Conservation (phyloP, 2,329 filamentous ascomycete genomes). For the Aspergillus fumigatus region DNA sequence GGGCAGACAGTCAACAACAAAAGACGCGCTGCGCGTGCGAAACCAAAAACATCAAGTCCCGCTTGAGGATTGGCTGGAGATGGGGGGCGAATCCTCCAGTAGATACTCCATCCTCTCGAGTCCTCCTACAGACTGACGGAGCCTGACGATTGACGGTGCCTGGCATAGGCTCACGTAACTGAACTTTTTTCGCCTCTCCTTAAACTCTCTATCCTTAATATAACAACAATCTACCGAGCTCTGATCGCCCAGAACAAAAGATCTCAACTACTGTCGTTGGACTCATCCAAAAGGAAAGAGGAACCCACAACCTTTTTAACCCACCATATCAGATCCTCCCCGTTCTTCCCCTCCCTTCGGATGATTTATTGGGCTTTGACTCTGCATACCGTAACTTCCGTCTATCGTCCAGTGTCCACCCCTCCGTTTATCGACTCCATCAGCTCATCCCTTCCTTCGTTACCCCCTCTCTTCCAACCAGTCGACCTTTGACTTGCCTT, state of each 20-base stretch:
- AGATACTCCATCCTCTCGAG: slow-evolving; percentile 1
- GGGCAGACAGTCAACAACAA: slow-evolving; percentile 25
- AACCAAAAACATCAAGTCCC: slow-evolving; percentile 17
- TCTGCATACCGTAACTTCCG: slow-evolving; percentile 25
- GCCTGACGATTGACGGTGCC: background rate
- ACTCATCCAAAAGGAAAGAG: background rate
- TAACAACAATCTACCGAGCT: background rate
- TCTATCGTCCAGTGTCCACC: slow-evolving; percentile 13
- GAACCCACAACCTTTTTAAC: background rate
- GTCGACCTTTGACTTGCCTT: slow-evolving; percentile 9
- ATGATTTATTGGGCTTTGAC: slow-evolving; percentile 15
- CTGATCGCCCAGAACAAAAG: background rate
- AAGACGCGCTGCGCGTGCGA: slow-evolving; percentile 26
- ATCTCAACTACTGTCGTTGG: background rate
- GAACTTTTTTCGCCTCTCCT: background rate
- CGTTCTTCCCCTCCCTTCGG: slow-evolving; percentile 12
- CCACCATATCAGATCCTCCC: background rate
- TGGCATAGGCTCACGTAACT: background rate
- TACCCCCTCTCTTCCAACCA: slow-evolving; percentile 17
- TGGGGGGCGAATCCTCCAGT: background rate
- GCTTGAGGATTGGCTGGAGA: slow-evolving; percentile 11
- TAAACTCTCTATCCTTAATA: background rate
- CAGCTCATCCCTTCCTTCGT: slow-evolving; percentile 5
- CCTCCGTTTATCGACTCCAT: slow-evolving; percentile 8
- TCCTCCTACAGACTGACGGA: background rate